A percentile compares a stretch with the other conserved stretches of the same genome.
Conservation (phyloP, 1,284 basidiomycete genomes). For the Amylostereum areolatum region DNA sequence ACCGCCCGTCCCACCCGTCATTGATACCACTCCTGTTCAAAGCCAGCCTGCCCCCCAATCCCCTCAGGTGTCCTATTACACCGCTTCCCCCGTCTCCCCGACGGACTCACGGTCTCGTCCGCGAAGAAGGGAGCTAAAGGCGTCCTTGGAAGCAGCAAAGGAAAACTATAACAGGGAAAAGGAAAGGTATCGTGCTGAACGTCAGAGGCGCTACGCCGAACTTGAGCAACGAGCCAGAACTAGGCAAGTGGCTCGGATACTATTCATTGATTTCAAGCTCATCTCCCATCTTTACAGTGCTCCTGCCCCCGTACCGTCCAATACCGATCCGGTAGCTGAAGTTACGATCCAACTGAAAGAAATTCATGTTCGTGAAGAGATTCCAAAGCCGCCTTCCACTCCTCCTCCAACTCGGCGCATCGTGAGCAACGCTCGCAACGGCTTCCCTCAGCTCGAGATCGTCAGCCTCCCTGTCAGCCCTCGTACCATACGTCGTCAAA, state of each 20-base stretch:
- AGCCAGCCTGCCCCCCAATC: background rate
- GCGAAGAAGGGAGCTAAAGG: constrained; percentile 23
- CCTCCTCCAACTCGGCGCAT: constrained; percentile 26
- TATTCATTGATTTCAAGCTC: too few species aligned
- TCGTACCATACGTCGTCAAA: constrained; percentile 17
- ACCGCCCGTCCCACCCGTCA: too few species aligned
- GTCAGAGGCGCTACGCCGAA: constrained; percentile 44
- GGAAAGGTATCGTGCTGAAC: constrained; percentile 54
- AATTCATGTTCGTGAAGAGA: constrained; percentile 7
- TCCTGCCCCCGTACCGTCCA: too few species aligned
- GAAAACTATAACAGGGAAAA: constrained; percentile 61
- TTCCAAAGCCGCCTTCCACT: constrained; percentile 6
- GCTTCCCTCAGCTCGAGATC: constrained; percentile 56
- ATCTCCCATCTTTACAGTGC: too few species aligned
- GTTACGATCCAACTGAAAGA: too few species aligned
- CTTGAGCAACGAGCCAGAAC: constrained; percentile 20
- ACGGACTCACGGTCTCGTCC: constrained; percentile 29
- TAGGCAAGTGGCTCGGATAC: too few species aligned
- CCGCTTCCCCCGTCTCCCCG: constrained; percentile 19
- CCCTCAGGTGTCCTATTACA: constrained; percentile 18
- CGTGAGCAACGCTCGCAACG: constrained; percentile 54
- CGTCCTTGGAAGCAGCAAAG: constrained; percentile 64
- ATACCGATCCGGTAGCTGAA: constrained; percentile 7
- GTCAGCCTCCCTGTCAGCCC: constrained; percentile 31
- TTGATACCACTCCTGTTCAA: background rate